Base-by-base conservation (phyloP, 345 rosid species). In the Eucalyptus erythrocorys region DNA sequence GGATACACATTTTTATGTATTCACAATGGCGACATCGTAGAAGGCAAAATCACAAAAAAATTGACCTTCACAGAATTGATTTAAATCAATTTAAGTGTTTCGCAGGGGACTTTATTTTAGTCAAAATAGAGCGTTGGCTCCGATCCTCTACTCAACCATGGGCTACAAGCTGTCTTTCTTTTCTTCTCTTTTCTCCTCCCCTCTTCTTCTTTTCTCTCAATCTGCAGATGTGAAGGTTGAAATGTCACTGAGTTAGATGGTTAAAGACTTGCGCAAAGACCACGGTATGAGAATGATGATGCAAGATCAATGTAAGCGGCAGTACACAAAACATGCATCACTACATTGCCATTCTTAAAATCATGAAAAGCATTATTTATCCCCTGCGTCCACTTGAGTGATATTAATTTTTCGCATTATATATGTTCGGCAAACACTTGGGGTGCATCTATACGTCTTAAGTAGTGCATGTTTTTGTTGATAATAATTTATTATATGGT, bases 291-390 rank as follows among this genome's bases (percentile, higher is more conserved):
- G 16, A 61, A 61, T 30, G 34, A 3, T 6, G 34, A 61, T 6
- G 32, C 68, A 61, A 30, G 30, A 27, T 68, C 40, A 68, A 17
- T 68, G 17, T 34, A 34, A 34, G 13, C 0, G 0, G 43, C 26
- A 0, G 1, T 3, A 17, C 3, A 4, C 80, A 16, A 66, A 66
- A 42, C 42, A 32, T 32, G 42, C 12, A 3, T 66, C 16, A 17
- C 4, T 34, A 34, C 43, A 68, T 34, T 21, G 10, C 26, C 10
- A 1, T 3, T 51, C 5, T 1, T 68, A 34, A 3, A 11, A 15
- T 37, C 26, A 17, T 34, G 43, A 34, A 68, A 34, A 34, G 6
- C 8, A 0, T 9, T 3, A 27, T 34, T 34, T 3, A 34, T 34
- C 43, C 6, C 80, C 6, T 5, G 4, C 13, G 43, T 34, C 4